Evolutionary conservation across 106 monocot genomes (phyloP), one percentile per base, ranked within the genome.

Genomic region (Platanthera guangdongensis): DNA sequence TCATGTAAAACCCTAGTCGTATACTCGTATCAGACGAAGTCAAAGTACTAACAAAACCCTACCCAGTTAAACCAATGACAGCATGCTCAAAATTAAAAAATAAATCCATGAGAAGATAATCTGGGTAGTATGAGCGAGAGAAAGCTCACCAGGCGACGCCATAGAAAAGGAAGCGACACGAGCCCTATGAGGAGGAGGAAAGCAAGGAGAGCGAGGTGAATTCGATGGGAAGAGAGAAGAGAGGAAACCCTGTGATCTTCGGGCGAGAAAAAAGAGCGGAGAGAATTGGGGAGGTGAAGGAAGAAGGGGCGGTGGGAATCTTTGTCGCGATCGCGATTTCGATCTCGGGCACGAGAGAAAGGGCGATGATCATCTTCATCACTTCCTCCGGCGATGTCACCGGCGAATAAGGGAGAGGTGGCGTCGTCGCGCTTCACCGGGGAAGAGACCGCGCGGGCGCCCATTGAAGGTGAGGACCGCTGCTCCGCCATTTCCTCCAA

Each of bases 141-240:
- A 46, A 74, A 78, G 60, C 83, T 85, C 67, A 91, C 94, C 84
- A 91, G 76, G 39, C 77, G 91, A 19, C 19, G 75, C 94, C 88
- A 94, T 60, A 94, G 52, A 11, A 78, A 80, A 63, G 89, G 91
- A n/a, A 87, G 51, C 14, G 52, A 80, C 75, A 84, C 47, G 47
- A 89, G 16, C 14, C 75, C 80, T 19, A 72, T 71, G 75, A 94
- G 13, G 49, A 83, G 48, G 50, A 82, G 50, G 50, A 83, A 72
- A 19, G 73, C 78, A 75, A 86, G 76, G 67, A 78, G 21, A 3
- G 65, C 89, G 50, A 86, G 12, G 21, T 83, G 59, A 73, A 84
- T 39, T 77, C 84, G 79, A 52, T 81, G 74, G 13, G 76, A 68
- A 21, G 70, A 51, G 8, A 81, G 77, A 49, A 80, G 68, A 64